Base-by-base conservation (phyloP, 2,329 filamentous ascomycete genomes). In the Blastomyces silverae region DNA sequence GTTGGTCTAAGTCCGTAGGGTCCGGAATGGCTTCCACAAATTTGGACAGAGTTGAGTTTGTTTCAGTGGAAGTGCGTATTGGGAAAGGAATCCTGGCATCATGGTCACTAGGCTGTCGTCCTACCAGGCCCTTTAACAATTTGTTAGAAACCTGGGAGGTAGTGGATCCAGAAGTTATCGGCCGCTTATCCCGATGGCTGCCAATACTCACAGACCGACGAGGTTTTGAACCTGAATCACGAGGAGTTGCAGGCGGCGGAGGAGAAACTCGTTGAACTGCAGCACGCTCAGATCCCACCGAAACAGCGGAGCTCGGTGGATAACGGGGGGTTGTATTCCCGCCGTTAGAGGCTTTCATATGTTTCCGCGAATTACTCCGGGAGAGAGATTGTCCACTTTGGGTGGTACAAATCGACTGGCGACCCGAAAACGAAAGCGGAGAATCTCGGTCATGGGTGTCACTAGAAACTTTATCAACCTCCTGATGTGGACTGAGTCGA, bases 1-100 rank as follows among this genome's bases (percentile, higher is more conserved):
- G 81, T 70, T 92, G 84, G 72, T 94, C 90, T 71, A 94, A 88
- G 70, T 89, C 85, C 11, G 85, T 84, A 60, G 88, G 84, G 65
- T 87, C 84, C 22, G 62, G 28, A 46, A 34, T 13, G 25, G 52
- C 17, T 44, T 63, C 62, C 4, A 17, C 53, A 28, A 55, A 56
- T 58, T 48, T 63, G 20, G 62, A 58, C n/a, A 20, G 53, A 56
- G 66, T 70, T 56, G 72, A 70, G 64, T 72, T 76, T 13, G 74
- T 72, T 48, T 78, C 75, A 17, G 75, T 77, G 53, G 75, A 77
- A 59, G 71, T 75, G 28, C 76, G 75, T 42, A 73, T 66, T 62
- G 70, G 72, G 53, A 70, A 64, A 28, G 75, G 72, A 58, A 69
- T 66, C 37, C 39, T 46, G 25, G 44, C 22, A 55, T 64, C 63